Evolutionary conservation across 495 filamentous ascomycete species (phyloP).

Genomic region (Hapsidospora chrysogenum): DNA sequence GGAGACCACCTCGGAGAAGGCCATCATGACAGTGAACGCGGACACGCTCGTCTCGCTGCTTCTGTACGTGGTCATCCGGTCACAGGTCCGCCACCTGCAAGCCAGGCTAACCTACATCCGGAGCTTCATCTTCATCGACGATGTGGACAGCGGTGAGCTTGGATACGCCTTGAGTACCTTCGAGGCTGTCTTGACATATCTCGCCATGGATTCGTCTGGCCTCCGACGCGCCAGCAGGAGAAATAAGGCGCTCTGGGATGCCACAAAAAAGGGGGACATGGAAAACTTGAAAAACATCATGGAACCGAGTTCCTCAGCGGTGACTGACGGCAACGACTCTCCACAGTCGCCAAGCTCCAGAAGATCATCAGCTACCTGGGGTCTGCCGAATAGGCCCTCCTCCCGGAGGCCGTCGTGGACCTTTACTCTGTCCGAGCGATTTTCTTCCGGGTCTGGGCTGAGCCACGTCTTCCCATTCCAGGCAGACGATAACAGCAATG

Average conservation of each 20-base stretch:
- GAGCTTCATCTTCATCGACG: conserved; percentile 90
- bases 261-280: conserved; percentile 57
- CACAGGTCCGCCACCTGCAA: conserved; percentile 75
- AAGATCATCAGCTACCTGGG: conserved; percentile 22
- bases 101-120: conserved; percentile 84
- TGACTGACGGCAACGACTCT: conserved; percentile 29
- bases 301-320: conserved; percentile 35
- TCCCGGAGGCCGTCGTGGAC: conserved; percentile 26
- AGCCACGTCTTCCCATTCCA: conserved; percentile 86
- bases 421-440: conserved; percentile 22
- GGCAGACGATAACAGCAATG: conserved; percentile 4
- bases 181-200: conserved; percentile 86
- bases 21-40: conserved; percentile 73
- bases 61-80: conserved; percentile 82
- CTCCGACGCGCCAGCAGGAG: conserved; percentile 68
- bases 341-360: conserved; percentile 17
- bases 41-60: conserved; percentile 90
- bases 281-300: conserved; percentile 61
- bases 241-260: conserved; percentile 82
- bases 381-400: conserved; percentile 21
- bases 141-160: conserved; percentile 92
- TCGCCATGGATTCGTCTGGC: conserved; percentile 65
- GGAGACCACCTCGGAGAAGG: conserved; percentile 17
- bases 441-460: conserved; percentile 46
- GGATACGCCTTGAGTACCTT: conserved; percentile 95